Conservation (phyloP, 1,284 basidiomycete species). For the Fomitopsis schrenkii region DNA sequence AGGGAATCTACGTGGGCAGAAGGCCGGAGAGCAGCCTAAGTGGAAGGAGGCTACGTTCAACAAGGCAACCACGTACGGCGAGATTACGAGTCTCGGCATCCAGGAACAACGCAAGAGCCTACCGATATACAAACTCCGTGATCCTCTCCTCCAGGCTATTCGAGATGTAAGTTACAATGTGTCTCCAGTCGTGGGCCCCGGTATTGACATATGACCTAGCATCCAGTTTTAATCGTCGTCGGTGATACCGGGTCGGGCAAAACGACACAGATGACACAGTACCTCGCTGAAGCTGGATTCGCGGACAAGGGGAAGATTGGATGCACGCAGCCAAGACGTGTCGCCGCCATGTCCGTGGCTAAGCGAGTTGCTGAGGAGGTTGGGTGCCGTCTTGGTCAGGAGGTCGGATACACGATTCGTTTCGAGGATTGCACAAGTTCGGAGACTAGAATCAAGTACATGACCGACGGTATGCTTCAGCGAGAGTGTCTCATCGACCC, state of each 20-base stretch:
- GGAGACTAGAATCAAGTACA: conserved; percentile 99
- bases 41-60: conserved; percentile 96
- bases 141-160: conserved; percentile 89
- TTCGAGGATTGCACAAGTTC: conserved; percentile 99
- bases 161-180: conserved; percentile 58
- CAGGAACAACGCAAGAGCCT: conserved; percentile 90
- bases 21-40: conserved; percentile 77
- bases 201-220: conserved; percentile 45
- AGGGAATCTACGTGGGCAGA: conserved; percentile 79
- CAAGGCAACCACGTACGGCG: conserved; percentile 95
- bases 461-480: conserved; percentile 99
- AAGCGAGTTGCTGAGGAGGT: conserved; percentile 99
- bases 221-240: conserved; percentile 90
- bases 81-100: conserved; percentile 87
- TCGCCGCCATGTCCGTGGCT: conserved; percentile 98
- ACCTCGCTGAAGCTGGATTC: conserved; percentile 72
- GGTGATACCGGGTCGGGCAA: conserved; percentile 84
- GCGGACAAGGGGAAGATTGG: conserved; percentile 87
- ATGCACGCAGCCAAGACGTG: conserved; percentile 97
- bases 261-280: conserved; percentile 82
- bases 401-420: conserved; percentile 98
- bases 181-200: not conserved
- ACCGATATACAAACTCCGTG: conserved; percentile 96
- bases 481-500: conserved; percentile 96
- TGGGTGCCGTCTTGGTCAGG: conserved; percentile 92